Base-by-base conservation (phyloP, 1,284 basidiomycete genomes). In the Cystobasidium sp. region DNA sequence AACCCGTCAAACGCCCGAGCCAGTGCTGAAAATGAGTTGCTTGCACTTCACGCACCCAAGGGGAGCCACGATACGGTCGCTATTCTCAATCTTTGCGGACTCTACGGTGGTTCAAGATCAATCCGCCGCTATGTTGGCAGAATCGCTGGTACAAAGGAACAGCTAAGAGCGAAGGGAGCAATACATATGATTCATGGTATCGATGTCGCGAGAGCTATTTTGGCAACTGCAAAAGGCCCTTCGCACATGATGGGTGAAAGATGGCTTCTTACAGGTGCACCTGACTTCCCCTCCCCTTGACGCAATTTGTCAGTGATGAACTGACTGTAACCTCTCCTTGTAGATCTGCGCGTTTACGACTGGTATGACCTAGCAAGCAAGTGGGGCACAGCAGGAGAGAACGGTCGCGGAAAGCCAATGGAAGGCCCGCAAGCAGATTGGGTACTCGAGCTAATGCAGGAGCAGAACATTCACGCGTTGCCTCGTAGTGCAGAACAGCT, bases 351-450 rank as follows among this genome's bases (percentile, higher is more conserved):
- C 8, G 85, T 89, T 43, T 88, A 89, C 78, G 81, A 89, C 78
- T 89, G 88, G 88, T 89, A 88, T 88, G 88, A 89, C 77, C 82
- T 89, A 8, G 87, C 86, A 0, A 85, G 85, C 7, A 85, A 86
- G 3, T 88, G 76, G 72, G 76, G 75, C 63, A n/a, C 86, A 85
- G 85, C 85, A 5, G 77, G 80, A 7, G 77, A 76, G 41, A 74
- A 75, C 9, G 43, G 62, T 9, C 9, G 44, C 1, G 59, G 68
- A 24, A 69, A 77, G 44, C 53, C 74, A 18, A 74, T 76, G 12
- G 59, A 74, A 6, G 71, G 73, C 16, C 64, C 72, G 12, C 65
- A 68, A 43, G 73, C 77, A 1, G 39, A 65, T 2, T 89, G 89
- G 88, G 87, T 88, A 1, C 82, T 83, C 14, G 87, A 88, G 79